Evolutionary conservation across 2,329 filamentous ascomycete species (phyloP).

Genomic region (Phialemonium atrogriseum): DNA sequence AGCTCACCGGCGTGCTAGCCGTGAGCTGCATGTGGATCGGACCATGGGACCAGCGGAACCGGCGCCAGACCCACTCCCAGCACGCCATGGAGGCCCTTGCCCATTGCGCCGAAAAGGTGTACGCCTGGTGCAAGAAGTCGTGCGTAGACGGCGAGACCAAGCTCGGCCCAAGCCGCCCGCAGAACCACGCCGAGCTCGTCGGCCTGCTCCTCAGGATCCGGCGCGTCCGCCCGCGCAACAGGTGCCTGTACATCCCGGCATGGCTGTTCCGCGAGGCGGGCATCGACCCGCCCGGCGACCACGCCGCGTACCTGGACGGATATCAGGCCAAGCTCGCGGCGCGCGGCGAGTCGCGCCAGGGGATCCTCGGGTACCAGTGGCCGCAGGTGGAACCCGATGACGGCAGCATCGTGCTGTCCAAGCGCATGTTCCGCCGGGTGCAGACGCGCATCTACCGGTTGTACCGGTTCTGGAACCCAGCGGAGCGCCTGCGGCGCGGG

Average conservation of each 20-base stretch:
- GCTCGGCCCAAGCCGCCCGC: background rate
- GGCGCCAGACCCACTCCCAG: background rate
- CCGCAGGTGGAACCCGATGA: background rate
- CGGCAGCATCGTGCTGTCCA: constrained; percentile 4
- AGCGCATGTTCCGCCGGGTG: background rate
- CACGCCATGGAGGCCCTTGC: background rate
- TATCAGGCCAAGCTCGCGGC: background rate
- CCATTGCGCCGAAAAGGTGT: background rate
- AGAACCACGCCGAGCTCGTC: constrained; percentile 1
- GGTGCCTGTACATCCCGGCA: constrained; percentile 3
- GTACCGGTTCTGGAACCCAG: constrained; percentile 2
- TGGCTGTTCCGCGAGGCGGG: constrained; percentile 2
- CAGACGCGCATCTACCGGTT: background rate
- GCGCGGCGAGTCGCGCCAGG: background rate
- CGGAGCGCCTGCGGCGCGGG: background rate
- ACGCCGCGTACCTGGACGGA: background rate
- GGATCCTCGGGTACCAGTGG: background rate
- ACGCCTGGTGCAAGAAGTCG: background rate
- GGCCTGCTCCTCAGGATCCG: background rate
- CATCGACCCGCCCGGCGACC: constrained; percentile 1
- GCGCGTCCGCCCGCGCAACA: constrained; percentile 1
- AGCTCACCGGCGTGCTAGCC: constrained; percentile 1
- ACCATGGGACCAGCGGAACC: background rate
- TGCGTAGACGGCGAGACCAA: background rate
- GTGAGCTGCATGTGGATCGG: background rate